Conservation (phyloP, 2,329 filamentous ascomycete species). For the Coleophoma eucalyptorum region DNA sequence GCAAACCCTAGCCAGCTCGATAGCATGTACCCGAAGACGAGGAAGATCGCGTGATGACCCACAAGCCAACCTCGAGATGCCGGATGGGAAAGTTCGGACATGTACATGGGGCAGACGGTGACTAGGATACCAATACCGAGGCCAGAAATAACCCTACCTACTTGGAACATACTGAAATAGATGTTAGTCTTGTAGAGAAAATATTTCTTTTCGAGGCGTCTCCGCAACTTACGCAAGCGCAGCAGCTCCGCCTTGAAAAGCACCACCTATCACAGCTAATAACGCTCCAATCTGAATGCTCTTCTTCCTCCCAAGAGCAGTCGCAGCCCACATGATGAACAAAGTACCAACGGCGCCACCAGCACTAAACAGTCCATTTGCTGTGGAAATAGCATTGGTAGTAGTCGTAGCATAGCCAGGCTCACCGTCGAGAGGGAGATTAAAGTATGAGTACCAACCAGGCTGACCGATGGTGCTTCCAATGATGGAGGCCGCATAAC, state of each 20-base stretch:
- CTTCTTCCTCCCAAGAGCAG: conserved; percentile 36
- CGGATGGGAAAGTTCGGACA: conserved; percentile 5
- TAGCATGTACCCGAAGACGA: conserved; percentile 34
- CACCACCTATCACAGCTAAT: conserved; percentile 41
- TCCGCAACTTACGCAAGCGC: conserved; percentile 36
- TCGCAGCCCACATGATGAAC: conserved; percentile 46
- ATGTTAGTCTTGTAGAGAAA: too few species aligned
- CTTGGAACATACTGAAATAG: conserved; percentile 35
- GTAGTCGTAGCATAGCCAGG: conserved; percentile 41
- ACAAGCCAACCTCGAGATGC: conserved; percentile 4
- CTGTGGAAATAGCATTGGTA: conserved; percentile 41
- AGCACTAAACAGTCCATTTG: conserved; percentile 44
- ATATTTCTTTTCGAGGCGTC: too few species aligned
- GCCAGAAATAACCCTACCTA: conserved; percentile 4
- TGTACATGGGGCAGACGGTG: conserved; percentile 3
- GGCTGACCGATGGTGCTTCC: conserved; percentile 48
- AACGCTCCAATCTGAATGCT: conserved; percentile 43
- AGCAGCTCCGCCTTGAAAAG: conserved; percentile 40
- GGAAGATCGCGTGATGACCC: conserved; percentile 10
- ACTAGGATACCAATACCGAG: conserved; percentile 6
- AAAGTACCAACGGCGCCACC: conserved; percentile 43
- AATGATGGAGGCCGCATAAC: conserved; percentile 46
- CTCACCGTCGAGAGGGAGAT: conserved; percentile 37
- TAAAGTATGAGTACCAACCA: conserved; percentile 46
- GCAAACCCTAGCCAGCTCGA: conserved; percentile 2